Evolutionary conservation across 495 filamentous ascomycete species (phyloP).

Genomic region (Penicillium subrubescens): DNA sequence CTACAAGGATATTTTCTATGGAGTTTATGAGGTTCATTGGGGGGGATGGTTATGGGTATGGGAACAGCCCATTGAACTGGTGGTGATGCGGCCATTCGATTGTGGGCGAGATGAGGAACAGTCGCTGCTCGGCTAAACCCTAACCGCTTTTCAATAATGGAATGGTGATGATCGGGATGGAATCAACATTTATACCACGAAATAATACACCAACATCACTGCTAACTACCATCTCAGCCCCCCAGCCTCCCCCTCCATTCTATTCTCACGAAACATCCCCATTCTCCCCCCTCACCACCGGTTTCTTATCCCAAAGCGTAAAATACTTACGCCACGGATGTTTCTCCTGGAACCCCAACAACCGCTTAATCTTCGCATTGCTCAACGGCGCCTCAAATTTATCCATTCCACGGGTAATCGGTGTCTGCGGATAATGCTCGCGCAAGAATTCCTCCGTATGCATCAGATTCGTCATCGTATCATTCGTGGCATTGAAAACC

Average conservation of each 20-base stretch:
- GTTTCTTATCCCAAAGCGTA: conserved; percentile 32
- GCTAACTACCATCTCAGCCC: neutral
- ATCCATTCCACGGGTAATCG: conserved; percentile 29
- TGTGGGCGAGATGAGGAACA: conserved; percentile 25
- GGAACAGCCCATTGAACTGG: neutral
- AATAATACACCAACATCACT: neutral
- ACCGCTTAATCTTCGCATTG: conserved; percentile 56
- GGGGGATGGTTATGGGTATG: neutral
- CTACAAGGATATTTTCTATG: neutral
- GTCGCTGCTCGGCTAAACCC: conserved; percentile 50
- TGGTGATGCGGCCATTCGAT: conserved; percentile 12
- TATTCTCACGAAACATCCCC: neutral
- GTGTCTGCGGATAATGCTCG: conserved; percentile 47
- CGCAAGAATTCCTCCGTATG: conserved; percentile 38
- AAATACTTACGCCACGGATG: conserved; percentile 52
- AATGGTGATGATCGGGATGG: neutral
- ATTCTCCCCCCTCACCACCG: neutral
- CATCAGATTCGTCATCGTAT: conserved; percentile 47
- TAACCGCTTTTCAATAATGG: conserved; percentile 23
- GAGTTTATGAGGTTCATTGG: neutral
- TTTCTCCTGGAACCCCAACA: conserved; percentile 57
- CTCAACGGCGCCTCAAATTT: conserved; percentile 58
- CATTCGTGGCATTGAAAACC: conserved; percentile 62
- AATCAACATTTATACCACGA: neutral
- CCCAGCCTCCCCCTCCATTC: neutral